A percentile compares a stretch with the other conserved stretches of the same genome.
Conservation (phyloP, 2,329 filamentous ascomycete species). For the Knufia fluminis region DNA sequence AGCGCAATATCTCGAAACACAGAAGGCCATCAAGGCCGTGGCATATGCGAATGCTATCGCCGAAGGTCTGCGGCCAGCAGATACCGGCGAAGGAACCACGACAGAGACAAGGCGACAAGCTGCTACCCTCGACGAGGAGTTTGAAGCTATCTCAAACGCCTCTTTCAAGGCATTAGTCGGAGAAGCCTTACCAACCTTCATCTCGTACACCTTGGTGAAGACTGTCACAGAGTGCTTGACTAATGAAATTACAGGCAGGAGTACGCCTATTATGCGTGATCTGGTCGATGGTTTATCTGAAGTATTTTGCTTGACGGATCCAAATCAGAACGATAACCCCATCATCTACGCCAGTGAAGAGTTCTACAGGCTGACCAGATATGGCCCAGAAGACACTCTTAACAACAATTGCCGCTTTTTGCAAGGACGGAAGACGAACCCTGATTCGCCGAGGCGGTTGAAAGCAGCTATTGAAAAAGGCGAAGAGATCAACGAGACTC, state of each 20-base stretch:
- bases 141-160: conserved; percentile 27
- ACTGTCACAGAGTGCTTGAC: conserved; percentile 35
- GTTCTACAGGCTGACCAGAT: conserved; percentile 37
- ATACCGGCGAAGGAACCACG: conserved; percentile 12
- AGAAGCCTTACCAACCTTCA: conserved; percentile 34
- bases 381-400: conserved; percentile 34
- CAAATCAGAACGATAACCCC: conserved; percentile 35
- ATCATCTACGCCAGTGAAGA: conserved; percentile 39
- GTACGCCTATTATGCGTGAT: conserved; percentile 32
- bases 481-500: conserved; percentile 35
- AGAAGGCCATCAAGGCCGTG: conserved; percentile 35
- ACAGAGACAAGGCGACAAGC: conserved; percentile 18
- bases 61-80: conserved; percentile 25
- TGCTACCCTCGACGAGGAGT: conserved; percentile 30
- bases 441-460: conserved; percentile 28
- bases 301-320: conserved; percentile 38
- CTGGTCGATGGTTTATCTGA: conserved; percentile 35
- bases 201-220: conserved; percentile 33
- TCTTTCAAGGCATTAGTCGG: conserved; percentile 30
- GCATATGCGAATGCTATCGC: conserved; percentile 39
- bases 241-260: conserved; percentile 35
- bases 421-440: conserved; percentile 33
- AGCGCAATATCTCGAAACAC: conserved; percentile 31
- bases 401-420: conserved; percentile 39
- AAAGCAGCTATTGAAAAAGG: conserved; percentile 30